A percentile compares a stretch with the other conserved stretches of the same genome.
Evolutionary conservation across 768 basidiomycete genomes (phyloP).

Genomic region (Scleroderma citrinum): DNA sequence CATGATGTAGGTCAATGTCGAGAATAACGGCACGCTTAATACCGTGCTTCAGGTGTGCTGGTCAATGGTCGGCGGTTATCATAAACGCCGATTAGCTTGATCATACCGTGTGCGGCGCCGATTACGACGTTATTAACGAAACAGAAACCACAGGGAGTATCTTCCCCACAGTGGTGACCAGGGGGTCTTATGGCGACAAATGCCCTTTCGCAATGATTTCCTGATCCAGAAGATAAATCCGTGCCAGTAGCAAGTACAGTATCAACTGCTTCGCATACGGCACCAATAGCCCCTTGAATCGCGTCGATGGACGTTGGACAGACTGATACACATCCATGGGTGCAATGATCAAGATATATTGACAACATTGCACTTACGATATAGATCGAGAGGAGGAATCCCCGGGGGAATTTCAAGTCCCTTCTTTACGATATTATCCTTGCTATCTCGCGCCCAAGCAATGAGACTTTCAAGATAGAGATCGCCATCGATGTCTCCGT

Average conservation of each 20-base stretch:
- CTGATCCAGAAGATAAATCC: slow-evolving; percentile 1
- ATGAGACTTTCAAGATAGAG: slow-evolving; percentile 60
- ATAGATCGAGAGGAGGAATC: slow-evolving; percentile 74
- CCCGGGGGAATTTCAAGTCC: slow-evolving; percentile 72
- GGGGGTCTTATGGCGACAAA: slow-evolving; percentile 89
- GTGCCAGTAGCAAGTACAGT: slow-evolving; percentile 36
- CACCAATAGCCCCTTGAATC: slow-evolving; percentile 75
- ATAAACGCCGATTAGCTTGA: not conserved
- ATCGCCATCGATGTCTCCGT: slow-evolving; percentile 63
- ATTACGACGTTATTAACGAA: slow-evolving; percentile 93
- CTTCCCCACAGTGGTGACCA: slow-evolving; percentile 92
- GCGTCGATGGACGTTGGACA: slow-evolving; percentile 71
- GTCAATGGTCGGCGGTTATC: not conserved
- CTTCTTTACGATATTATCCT: slow-evolving; percentile 52
- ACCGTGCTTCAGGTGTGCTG: slow-evolving; percentile 77
- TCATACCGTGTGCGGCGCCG: slow-evolving; percentile 82
- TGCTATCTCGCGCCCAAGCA: slow-evolving; percentile 54
- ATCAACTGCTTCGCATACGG: slow-evolving; percentile 87
- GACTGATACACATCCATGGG: slow-evolving; percentile 38
- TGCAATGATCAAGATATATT: not conserved
- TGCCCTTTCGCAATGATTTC: slow-evolving; percentile 35
- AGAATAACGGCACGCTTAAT: slow-evolving; percentile 79
- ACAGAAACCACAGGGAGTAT: slow-evolving; percentile 88
- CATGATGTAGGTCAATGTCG: slow-evolving; percentile 59
- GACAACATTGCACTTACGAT: slow-evolving; percentile 44